Evolutionary conservation across 1,284 basidiomycete species (phyloP), one percentile per base, ranked within the genome.

Genomic region (Leccinum angustisporum): DNA sequence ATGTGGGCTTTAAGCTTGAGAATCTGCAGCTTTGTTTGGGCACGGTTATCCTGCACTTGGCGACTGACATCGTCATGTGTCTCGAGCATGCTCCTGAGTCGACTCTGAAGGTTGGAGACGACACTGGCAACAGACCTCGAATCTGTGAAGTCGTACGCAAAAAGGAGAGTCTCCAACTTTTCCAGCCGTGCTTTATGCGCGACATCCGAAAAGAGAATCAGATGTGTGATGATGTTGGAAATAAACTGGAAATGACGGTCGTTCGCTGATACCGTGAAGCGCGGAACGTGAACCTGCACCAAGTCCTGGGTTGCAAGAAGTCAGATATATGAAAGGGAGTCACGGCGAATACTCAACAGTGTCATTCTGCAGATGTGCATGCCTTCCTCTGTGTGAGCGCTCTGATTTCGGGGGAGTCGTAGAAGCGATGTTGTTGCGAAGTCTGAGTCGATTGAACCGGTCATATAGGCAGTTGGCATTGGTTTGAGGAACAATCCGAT

Each of bases 111-210:
- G 55, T 86, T 83, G 50, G 84, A 80, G 25, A 98, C 86, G 27
- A 94, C 85, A 67, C 81, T 79, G 38, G 90, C 83, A 50, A 90
- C 84, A 52, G 87, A 84, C 53, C 76, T 72, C 57, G 92, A 79
- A 74, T 98, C 92, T 11, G 88, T 89, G 69, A 97, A 95, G 76
- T 98, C 95, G 75, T 97, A 96, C 40, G 88, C 90, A 77, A 95
- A 94, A 48, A 95, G 81, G 69, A 97, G 84, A 25, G 87, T 91
- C 76, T 98, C 92, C 52, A 97, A 79, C 68, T 86, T 87, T 66
- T 94, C 88, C 62, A 87, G 78, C 11, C 89, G 87, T 54, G 83
- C 84, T 70, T 91, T 91, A 69, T 94, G 89, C 1, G 87, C 87
- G 5, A 92, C 91, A 72, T 98, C 95, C 36, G 91, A 89, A 76